These are phyloP conservation scores for Lophiostoma macrostomum DNA, from an alignment of 495 filamentous ascomycete species.

Conservation along the genomic window DNA sequence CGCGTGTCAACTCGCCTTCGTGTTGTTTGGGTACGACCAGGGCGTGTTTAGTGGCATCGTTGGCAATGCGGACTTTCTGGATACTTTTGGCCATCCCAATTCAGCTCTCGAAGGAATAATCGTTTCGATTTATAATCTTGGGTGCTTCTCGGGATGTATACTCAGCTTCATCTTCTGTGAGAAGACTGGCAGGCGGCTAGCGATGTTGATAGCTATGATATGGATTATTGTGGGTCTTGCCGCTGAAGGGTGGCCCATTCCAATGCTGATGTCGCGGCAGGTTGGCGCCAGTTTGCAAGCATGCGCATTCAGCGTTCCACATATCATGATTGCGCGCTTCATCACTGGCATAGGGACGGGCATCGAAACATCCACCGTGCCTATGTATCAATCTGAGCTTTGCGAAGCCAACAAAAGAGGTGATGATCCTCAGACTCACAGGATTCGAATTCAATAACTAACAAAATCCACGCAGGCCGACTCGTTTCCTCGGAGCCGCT, in stretches of 20 bases:
- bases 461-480: no score
- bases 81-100: slow-evolving; percentile 34
- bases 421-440: no score
- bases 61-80: slow-evolving; percentile 49
- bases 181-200: slow-evolving; percentile 33
- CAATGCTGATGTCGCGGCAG: not conserved
- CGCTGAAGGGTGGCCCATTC: not conserved
- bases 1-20: slow-evolving; percentile 39
- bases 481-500: slow-evolving; percentile 37
- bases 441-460: no score
- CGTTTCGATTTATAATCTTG: slow-evolving; percentile 39
- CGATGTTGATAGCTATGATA: slow-evolving; percentile 40
- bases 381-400: slow-evolving; percentile 39
- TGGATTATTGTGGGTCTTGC: slow-evolving; percentile 33
- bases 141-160: slow-evolving; percentile 38
- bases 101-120: slow-evolving; percentile 36
- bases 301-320: slow-evolving; percentile 34
- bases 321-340: slow-evolving; percentile 31
- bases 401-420: slow-evolving; percentile 35
- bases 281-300: slow-evolving; percentile 34
- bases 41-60: slow-evolving; percentile 53
- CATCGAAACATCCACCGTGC: slow-evolving; percentile 34
- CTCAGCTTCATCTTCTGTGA: slow-evolving; percentile 36
- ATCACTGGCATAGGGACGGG: slow-evolving; percentile 40
- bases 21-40: slow-evolving; percentile 52